These are phyloP conservation scores for Fomitiporia mediterranea DNA, from an alignment of 1,284 basidiomycete genomes.

Conservation along the genomic window DNA sequence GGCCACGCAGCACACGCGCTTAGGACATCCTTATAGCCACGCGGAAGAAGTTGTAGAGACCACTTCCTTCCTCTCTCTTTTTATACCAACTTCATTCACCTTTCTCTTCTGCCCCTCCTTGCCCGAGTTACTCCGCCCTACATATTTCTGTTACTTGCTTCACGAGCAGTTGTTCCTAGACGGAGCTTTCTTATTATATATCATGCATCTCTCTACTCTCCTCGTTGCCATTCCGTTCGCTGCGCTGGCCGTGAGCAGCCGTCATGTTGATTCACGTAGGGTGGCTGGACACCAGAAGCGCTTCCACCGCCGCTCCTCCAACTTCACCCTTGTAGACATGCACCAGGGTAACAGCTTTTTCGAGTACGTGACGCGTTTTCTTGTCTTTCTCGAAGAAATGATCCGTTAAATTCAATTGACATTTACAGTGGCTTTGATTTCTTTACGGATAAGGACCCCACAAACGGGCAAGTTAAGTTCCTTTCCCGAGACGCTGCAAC, in stretches of 20 bases:
- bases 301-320: constrained; percentile 6
- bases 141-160: neutral
- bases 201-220: constrained; percentile 14
- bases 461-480: constrained; percentile 59
- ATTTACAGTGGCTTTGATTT: constrained; percentile 53
- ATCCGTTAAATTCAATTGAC: neutral
- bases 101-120: constrained; percentile 1
- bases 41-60: too few relatives aligned
- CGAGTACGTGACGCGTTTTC: constrained; percentile 23
- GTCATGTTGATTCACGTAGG: neutral
- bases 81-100: neutral
- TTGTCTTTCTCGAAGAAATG: neutral
- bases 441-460: constrained; percentile 60
- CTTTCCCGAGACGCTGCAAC: constrained; percentile 42
- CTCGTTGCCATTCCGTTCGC: constrained; percentile 17
- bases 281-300: constrained; percentile 4
- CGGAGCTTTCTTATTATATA: neutral
- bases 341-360: constrained; percentile 27
- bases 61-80: neutral
- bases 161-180: neutral
- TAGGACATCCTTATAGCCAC: too few relatives aligned
- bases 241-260: constrained; percentile 17
- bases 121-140: neutral
- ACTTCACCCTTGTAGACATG: constrained; percentile 23
- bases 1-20: too few relatives aligned